Conservation (phyloP, 2,329 filamentous ascomycete genomes). For the Aplosporella prunicola region DNA sequence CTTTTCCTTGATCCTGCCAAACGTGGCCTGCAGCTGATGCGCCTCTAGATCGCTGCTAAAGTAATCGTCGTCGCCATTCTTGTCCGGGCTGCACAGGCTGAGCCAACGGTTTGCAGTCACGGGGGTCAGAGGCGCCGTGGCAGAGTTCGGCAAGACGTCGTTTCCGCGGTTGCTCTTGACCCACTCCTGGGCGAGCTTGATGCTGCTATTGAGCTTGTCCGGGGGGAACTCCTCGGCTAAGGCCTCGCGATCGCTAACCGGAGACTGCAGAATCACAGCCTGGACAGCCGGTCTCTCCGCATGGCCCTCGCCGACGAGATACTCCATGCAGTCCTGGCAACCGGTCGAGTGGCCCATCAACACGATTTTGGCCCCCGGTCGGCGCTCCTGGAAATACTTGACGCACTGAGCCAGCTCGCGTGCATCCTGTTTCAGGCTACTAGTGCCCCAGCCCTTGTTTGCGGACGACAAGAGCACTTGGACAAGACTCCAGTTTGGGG, state of each 20-base stretch:
- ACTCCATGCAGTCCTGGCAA: slow-evolving; percentile 58
- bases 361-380: slow-evolving; percentile 46
- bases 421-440: slow-evolving; percentile 44
- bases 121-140: slow-evolving; percentile 28
- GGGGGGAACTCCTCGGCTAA: slow-evolving; percentile 30
- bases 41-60: slow-evolving; percentile 71
- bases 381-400: slow-evolving; percentile 36
- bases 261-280: slow-evolving; percentile 70
- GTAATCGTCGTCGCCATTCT: slow-evolving; percentile 69
- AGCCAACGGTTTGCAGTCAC: slow-evolving; percentile 51
- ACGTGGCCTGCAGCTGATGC: slow-evolving; percentile 51
- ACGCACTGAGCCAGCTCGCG: slow-evolving; percentile 45
- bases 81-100: slow-evolving; percentile 46
- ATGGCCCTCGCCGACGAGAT: slow-evolving; percentile 27
- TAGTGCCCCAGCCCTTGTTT: slow-evolving; percentile 46
- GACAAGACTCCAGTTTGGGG: slow-evolving; percentile 44
- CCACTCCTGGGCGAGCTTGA: slow-evolving; percentile 45
- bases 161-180: slow-evolving; percentile 45
- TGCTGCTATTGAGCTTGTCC: slow-evolving; percentile 12
- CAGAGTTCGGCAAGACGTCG: slow-evolving; percentile 43
- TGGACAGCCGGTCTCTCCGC: slow-evolving; percentile 48
- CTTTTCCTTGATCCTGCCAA: slow-evolving; percentile 44
- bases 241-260: slow-evolving; percentile 67
- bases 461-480: slow-evolving; percentile 43
- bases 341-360: slow-evolving; percentile 63